Evolutionary conservation across 352 stramenopile genomes (phyloP), one percentile per base, ranked within the genome.

Genomic region (Bremia lactucae): DNA sequence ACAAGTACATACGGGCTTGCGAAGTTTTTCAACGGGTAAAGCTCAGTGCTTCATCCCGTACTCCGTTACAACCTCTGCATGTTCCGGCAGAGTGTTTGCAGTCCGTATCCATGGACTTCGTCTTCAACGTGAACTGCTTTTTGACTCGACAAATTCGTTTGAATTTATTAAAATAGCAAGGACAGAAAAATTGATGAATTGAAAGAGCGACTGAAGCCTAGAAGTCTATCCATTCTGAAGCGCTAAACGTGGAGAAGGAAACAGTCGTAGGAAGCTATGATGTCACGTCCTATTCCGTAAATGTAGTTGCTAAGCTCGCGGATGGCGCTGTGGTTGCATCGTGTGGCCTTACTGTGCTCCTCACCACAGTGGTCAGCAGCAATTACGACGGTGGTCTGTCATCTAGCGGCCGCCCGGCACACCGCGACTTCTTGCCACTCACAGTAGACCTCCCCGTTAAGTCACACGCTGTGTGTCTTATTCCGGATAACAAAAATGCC

Each of bases 391-490:
- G 68, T 25, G 73, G 80, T 26, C 43, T 49, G 21, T 55, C 57
- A 15, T 24, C 38, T 19, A 58, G 50, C 37, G 36, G 37, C 9
- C 13, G 22, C 20, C 41, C 24, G 2, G 6, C 34, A 5, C 29
- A 51, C 2, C 66, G 60, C 18, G 75, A 88, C 54, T 96, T 96
- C 38, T 39, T 96, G 37, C 88, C 89, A 35, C 74, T 98, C 23
- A 96, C 82, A 44, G 90, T 97, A 33, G 89, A 97, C 53, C 97
- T 96, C 59, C 85, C 87, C 35, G 75, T 97, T 59, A 91, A 95
- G 53, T 89, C 76, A 41, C 68, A 87, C 47, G 76, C 81, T 47
- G 75, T 79, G 20, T 78, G 81, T 1, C 47, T 90, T 40, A 97
- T 97, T 43, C 90, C 92, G 10, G 66, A 83, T 39, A 94, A 82